Evolutionary conservation across 257 asterid genomes (phyloP).

Genomic region (Solanum okadae): DNA sequence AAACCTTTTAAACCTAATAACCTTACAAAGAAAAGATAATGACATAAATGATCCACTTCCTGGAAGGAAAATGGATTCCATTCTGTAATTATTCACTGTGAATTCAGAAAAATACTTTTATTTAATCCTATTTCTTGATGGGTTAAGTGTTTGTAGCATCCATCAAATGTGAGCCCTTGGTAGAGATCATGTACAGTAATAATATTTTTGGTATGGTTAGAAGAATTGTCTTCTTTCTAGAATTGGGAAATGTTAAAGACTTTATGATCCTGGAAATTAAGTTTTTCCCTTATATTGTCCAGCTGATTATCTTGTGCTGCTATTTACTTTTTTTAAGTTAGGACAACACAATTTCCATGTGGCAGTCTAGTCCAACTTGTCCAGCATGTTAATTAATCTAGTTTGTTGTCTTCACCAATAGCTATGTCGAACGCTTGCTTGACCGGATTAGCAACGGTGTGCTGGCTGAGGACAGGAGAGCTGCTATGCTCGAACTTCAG

Average conservation of each 20-base stretch:
- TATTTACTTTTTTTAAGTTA: not conserved
- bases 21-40: not conserved
- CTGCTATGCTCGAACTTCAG: slow-evolving; percentile 81
- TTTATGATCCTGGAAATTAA: not conserved
- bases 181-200: not conserved
- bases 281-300: not conserved
- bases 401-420: slow-evolving; percentile 16
- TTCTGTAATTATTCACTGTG: not conserved
- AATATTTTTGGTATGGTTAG: not conserved
- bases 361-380: not conserved
- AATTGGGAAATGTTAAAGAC: not conserved
- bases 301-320: not conserved
- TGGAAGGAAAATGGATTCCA: not conserved
- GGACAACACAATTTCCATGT: not conserved
- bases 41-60: not conserved
- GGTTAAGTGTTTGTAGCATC: not conserved
- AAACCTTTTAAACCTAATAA: not conserved
- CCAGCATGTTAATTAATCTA: not conserved
- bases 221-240: not conserved
- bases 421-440: slow-evolving; percentile 91
- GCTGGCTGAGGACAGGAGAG: slow-evolving; percentile 88
- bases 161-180: not conserved
- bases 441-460: slow-evolving; percentile 90
- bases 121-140: not conserved
- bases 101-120: not conserved